Conservation (phyloP, 495 filamentous ascomycete genomes). For the Penicillium tannophilum region DNA sequence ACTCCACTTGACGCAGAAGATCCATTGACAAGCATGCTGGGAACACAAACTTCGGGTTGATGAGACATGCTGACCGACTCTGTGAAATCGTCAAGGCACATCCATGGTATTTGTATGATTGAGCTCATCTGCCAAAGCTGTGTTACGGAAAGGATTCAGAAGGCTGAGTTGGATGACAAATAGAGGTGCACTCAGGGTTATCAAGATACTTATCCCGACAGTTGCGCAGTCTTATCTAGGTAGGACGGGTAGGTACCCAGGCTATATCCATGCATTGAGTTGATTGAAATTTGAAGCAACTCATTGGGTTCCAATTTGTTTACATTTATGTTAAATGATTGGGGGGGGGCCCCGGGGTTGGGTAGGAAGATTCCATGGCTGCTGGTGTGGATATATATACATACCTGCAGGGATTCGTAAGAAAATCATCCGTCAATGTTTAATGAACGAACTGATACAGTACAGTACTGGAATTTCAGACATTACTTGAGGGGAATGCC, state of each 20-base stretch:
- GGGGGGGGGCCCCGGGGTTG: too few species aligned
- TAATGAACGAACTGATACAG: too few species aligned
- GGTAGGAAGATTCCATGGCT: too few species aligned
- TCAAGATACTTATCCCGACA: too few species aligned
- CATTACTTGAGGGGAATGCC: too few species aligned
- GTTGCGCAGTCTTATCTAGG: too few species aligned
- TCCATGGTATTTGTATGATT: neutral
- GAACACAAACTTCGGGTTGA: neutral
- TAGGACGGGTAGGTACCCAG: too few species aligned
- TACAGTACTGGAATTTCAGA: too few species aligned
- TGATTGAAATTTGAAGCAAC: too few species aligned
- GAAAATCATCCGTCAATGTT: neutral
- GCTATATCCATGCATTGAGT: too few species aligned
- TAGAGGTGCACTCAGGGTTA: neutral
- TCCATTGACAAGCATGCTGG: neutral
- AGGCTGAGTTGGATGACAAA: neutral
- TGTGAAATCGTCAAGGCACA: neutral
- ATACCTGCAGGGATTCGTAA: neutral
- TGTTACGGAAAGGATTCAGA: neutral
- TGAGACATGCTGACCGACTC: constrained; percentile 1
- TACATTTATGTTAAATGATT: too few species aligned
- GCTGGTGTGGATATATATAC: neutral
- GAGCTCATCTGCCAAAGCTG: neutral
- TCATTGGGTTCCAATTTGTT: too few species aligned
- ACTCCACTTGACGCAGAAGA: neutral